A percentile compares a stretch with the other conserved stretches of the same genome.
These are phyloP conservation scores for Cladosporium sp. DNA, from an alignment of 2,329 filamentous ascomycete genomes.

Conservation along the genomic window DNA sequence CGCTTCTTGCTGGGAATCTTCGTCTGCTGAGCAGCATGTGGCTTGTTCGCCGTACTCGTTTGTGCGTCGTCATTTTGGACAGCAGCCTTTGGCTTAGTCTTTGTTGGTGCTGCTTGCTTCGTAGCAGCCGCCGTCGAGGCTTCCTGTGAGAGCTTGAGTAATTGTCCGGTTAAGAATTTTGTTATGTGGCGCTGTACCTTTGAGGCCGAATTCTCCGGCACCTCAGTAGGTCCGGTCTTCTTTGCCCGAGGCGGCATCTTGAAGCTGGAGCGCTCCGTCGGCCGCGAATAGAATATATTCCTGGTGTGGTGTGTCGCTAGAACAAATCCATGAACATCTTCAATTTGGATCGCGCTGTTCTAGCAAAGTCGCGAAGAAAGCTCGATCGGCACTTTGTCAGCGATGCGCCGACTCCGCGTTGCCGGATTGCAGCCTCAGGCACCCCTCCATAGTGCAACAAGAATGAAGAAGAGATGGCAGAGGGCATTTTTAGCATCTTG, in stretches of 20 bases:
- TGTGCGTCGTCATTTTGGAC: neutral
- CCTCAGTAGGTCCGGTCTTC: constrained; percentile 28
- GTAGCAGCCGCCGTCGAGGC: constrained; percentile 10
- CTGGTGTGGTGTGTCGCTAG: neutral
- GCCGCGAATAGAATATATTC: neutral
- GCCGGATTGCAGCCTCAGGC: constrained; percentile 8
- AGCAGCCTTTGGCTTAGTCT: constrained; percentile 4
- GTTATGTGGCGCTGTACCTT: constrained; percentile 22
- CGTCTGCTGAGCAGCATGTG: constrained; percentile 13
- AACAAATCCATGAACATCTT: neutral
- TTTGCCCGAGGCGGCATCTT: constrained; percentile 31
- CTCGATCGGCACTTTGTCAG: constrained; percentile 9
- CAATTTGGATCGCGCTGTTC: neutral
- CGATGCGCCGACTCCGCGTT: neutral
- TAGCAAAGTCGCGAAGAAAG: constrained; percentile 10
- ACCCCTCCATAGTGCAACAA: neutral
- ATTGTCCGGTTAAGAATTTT: constrained; percentile 4
- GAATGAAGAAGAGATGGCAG: no score
- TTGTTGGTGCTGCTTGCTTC: constrained; percentile 15
- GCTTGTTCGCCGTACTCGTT: neutral
- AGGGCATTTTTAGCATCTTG: no score
- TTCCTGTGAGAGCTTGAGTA: constrained; percentile 2
- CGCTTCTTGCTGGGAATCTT: constrained; percentile 21
- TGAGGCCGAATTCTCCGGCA: constrained; percentile 22
- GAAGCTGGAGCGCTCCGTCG: neutral